These are phyloP conservation scores for Apiospora hydei DNA, from an alignment of 2,329 filamentous ascomycete species.

Conservation along the genomic window DNA sequence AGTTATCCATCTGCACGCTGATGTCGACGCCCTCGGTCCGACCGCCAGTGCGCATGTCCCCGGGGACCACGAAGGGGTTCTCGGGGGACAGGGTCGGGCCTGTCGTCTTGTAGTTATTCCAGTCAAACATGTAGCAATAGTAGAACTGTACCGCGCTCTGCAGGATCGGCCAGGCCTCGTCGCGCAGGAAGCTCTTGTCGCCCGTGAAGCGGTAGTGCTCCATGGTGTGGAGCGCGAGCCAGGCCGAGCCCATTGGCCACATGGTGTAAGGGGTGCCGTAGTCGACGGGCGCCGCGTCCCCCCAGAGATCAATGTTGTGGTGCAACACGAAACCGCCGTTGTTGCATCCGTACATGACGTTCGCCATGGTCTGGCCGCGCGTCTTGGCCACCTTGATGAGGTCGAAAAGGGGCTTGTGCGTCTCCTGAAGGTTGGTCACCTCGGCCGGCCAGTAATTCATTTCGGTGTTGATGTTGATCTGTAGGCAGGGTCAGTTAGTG, in stretches of 20 bases:
- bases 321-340: slow-evolving; percentile 45
- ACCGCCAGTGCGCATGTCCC: slow-evolving; percentile 21
- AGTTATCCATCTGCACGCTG: slow-evolving; percentile 30
- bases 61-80: slow-evolving; percentile 30
- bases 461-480: slow-evolving; percentile 34
- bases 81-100: slow-evolving; percentile 33
- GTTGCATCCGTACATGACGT: slow-evolving; percentile 47
- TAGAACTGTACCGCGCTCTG: slow-evolving; percentile 46
- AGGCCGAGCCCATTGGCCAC: slow-evolving; percentile 51
- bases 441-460: slow-evolving; percentile 39
- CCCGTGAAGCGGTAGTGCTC: slow-evolving; percentile 47
- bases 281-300: slow-evolving; percentile 47
- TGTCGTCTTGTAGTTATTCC: slow-evolving; percentile 33
- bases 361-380: slow-evolving; percentile 44
- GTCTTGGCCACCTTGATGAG: slow-evolving; percentile 33
- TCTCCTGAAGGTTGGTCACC: slow-evolving; percentile 44
- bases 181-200: slow-evolving; percentile 39
- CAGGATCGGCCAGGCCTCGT: slow-evolving; percentile 39
- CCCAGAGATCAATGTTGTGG: slow-evolving; percentile 51
- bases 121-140: slow-evolving; percentile 46
- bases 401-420: slow-evolving; percentile 49
- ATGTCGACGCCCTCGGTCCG: slow-evolving; percentile 29
- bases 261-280: slow-evolving; percentile 38
- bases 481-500: background rate
- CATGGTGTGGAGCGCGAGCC: slow-evolving; percentile 49